phyloP scores from a whole-genome alignment of 305 asterid species.

The Euphrasia arctica region DNA sequence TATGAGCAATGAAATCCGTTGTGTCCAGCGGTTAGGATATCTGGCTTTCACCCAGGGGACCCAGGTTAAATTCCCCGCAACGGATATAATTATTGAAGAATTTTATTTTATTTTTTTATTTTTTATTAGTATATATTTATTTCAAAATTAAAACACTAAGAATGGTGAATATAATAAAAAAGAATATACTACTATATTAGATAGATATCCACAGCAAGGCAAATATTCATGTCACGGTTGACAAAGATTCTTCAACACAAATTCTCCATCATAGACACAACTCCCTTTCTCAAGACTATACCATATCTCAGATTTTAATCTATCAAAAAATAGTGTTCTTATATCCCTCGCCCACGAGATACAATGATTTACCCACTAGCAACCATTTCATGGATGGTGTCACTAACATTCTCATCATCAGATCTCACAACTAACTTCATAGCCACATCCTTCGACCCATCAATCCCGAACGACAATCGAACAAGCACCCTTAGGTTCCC shows the following conservation, averaged over 20 bases:
- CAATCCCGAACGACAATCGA: conserved; percentile 75
- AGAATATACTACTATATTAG: too few species aligned
- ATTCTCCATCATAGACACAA: background rate
- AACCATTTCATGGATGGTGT: conserved; percentile 83
- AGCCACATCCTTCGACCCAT: conserved; percentile 77
- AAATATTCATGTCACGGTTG: too few species aligned
- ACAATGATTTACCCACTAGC: conserved; percentile 57
- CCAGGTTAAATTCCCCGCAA: conserved; percentile 99
- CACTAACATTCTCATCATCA: conserved; percentile 72
- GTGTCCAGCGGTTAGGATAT: conserved; percentile 95
- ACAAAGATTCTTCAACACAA: too few species aligned
- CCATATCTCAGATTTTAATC: conserved; percentile 18
- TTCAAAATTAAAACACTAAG: too few species aligned
- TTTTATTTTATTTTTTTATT: too few species aligned
- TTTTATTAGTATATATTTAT: too few species aligned
- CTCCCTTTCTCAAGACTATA: conserved; percentile 24
- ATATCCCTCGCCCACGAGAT: conserved; percentile 23
- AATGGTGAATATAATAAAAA: too few species aligned
- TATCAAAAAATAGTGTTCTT: conserved; percentile 21
- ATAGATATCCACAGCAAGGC: too few species aligned
- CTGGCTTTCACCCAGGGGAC: conserved; percentile 99
- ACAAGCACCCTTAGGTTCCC: conserved; percentile 86
- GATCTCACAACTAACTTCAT: conserved; percentile 93
- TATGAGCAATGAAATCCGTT: too few species aligned
- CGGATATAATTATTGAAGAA: conserved; percentile 24